Evolutionary conservation across 2,329 filamentous ascomycete species (phyloP).

Genomic region (Xylariaceae sp.): DNA sequence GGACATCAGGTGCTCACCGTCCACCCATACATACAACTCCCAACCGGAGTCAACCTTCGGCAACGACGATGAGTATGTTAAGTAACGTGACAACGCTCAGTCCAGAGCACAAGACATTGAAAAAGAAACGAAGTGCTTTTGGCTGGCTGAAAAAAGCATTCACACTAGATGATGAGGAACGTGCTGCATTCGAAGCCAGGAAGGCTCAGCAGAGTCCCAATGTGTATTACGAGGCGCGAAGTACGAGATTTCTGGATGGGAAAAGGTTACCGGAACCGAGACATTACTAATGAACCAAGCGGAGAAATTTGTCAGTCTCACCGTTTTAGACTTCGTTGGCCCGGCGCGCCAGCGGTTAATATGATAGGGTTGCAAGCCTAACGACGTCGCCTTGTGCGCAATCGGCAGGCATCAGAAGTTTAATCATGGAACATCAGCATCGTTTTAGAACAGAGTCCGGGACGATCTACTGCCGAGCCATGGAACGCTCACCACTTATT

Average conservation of each 20-base stretch:
- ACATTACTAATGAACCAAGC: slow-evolving; percentile 12
- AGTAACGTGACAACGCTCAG: slow-evolving; percentile 57
- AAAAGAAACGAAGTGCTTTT: slow-evolving; percentile 70
- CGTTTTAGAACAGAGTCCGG: neutral
- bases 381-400: slow-evolving; percentile 9
- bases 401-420: slow-evolving; percentile 12
- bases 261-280: slow-evolving; percentile 43
- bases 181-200: slow-evolving; percentile 59
- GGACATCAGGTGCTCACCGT: slow-evolving; percentile 50
- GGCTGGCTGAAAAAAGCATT: slow-evolving; percentile 72
- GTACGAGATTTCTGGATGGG: slow-evolving; percentile 59
- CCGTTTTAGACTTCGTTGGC: neutral
- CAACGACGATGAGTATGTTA: slow-evolving; percentile 60
- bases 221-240: slow-evolving; percentile 53
- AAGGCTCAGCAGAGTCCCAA: slow-evolving; percentile 49
- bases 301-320: slow-evolving; percentile 1
- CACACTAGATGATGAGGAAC: slow-evolving; percentile 65
- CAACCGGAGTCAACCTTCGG: slow-evolving; percentile 54
- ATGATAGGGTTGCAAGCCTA: slow-evolving; percentile 5
- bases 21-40: slow-evolving; percentile 38
- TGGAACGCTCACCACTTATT: neutral
- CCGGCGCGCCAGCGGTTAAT: slow-evolving; percentile 2
- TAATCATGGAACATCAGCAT: slow-evolving; percentile 1
- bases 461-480: slow-evolving; percentile 2
- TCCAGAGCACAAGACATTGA: slow-evolving; percentile 48